A percentile compares a stretch with the other conserved stretches of the same genome.
Evolutionary conservation across 1,284 basidiomycete genomes (phyloP).

Genomic region (Vanrija sp.): DNA sequence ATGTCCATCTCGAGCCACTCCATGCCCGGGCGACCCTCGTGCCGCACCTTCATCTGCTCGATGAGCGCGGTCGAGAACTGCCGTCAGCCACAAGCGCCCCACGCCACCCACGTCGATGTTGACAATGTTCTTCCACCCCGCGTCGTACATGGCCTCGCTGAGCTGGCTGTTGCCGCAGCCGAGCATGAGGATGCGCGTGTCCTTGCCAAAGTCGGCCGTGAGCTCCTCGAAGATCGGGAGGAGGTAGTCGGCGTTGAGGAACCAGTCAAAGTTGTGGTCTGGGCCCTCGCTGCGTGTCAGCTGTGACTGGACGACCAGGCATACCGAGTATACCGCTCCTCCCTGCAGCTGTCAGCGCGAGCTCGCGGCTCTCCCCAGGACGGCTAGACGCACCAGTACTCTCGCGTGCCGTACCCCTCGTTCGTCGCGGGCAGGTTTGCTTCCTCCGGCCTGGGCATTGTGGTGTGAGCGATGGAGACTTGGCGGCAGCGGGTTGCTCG

Average conservation of each 20-base stretch:
- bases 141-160: conserved; percentile 69
- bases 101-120: conserved; percentile 68
- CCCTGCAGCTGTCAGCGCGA: conserved; percentile 41
- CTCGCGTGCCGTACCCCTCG: conserved; percentile 67
- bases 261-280: conserved; percentile 70
- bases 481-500: not conserved
- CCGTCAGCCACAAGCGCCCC: not conserved
- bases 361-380: conserved; percentile 37
- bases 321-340: conserved; percentile 66
- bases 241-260: conserved; percentile 44
- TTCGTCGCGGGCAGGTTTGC: conserved; percentile 60
- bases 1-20: conserved; percentile 88
- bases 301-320: conserved; percentile 10
- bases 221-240: conserved; percentile 41
- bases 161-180: conserved; percentile 86
- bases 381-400: conserved; percentile 61
- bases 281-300: conserved; percentile 52
- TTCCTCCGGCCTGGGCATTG: conserved; percentile 26
- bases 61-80: conserved; percentile 79
- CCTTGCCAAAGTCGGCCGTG: conserved; percentile 50
- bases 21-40: conserved; percentile 65
- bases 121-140: conserved; percentile 76
- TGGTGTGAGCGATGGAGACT: not conserved
- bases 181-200: conserved; percentile 72
- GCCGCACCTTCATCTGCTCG: conserved; percentile 68